A percentile compares a stretch with the other conserved stretches of the same genome.
Evolutionary conservation across 1,284 basidiomycete species (phyloP).

Genomic region (Fomitiporia mediterranea): DNA sequence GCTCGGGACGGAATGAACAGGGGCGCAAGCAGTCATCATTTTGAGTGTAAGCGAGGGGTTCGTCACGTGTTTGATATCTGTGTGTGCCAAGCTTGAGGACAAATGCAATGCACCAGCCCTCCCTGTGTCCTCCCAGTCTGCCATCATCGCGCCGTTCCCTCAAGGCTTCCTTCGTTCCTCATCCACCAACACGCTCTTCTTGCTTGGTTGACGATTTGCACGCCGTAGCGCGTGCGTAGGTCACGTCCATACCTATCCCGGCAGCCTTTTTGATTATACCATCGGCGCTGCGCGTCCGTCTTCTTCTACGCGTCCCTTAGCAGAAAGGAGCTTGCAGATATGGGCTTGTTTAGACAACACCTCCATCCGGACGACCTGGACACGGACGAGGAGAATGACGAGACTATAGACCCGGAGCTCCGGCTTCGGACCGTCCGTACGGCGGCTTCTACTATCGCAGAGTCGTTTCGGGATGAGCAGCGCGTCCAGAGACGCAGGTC

Average conservation of each 20-base stretch:
- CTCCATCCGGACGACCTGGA: constrained; percentile 34
- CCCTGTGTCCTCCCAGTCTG: no score
- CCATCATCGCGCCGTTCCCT: no score
- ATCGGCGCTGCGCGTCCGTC: neutral
- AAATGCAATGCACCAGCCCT: no score
- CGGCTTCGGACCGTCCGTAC: constrained; percentile 85
- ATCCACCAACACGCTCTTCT: neutral
- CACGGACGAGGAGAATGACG: constrained; percentile 51
- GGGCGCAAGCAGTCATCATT: no score
- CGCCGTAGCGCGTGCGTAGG: neutral
- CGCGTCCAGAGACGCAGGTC: constrained; percentile 63
- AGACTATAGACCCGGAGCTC: constrained; percentile 75
- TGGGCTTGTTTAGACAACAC: neutral
- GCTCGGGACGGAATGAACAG: no score
- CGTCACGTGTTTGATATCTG: no score
- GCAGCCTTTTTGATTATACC: neutral
- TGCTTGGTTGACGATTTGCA: neutral
- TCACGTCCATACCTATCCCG: neutral
- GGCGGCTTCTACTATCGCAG: constrained; percentile 83
- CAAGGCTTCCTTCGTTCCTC: no score
- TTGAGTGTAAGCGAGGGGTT: no score
- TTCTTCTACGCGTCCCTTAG: neutral
- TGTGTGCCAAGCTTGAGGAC: no score
- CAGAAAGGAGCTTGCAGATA: neutral
- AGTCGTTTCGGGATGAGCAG: constrained; percentile 76